Evolutionary conservation across 2,329 filamentous ascomycete genomes (phyloP).

Genomic region (Colletotrichum liriopes): DNA sequence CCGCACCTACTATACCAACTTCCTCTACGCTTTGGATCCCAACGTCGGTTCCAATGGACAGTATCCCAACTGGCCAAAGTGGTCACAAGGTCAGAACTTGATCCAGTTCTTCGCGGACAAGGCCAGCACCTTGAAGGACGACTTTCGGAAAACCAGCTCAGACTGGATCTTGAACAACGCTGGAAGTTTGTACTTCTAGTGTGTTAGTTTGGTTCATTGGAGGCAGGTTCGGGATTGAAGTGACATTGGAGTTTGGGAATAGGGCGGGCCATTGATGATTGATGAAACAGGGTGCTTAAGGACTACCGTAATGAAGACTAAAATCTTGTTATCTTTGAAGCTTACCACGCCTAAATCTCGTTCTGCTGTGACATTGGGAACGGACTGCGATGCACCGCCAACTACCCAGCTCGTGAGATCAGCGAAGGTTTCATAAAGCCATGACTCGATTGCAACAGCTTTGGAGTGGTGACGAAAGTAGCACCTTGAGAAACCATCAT

Average conservation of each 20-base stretch:
- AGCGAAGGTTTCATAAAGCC: not conserved
- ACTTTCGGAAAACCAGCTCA: conserved; percentile 55
- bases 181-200: conserved; percentile 19
- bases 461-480: too few species aligned
- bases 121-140: conserved; percentile 54
- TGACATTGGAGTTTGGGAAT: not conserved
- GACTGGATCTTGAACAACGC: conserved; percentile 46
- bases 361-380: not conserved
- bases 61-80: conserved; percentile 60
- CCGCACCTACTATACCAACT: conserved; percentile 79
- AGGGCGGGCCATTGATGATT: not conserved
- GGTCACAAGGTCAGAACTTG: conserved; percentile 64
- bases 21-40: conserved; percentile 80
- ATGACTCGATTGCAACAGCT: not conserved
- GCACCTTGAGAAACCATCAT: too few species aligned
- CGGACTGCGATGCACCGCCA: not conserved
- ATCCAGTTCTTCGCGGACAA: conserved; percentile 60
- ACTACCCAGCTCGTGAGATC: not conserved
- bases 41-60: conserved; percentile 67
- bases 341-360: not conserved
- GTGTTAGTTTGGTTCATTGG: not conserved
- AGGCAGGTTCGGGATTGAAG: not conserved
- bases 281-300: not conserved
- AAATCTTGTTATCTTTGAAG: not conserved
- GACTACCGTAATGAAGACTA: not conserved